phyloP scores from a whole-genome alignment of 202 grass and related monocot species.

The Panicum hallii region DNA sequence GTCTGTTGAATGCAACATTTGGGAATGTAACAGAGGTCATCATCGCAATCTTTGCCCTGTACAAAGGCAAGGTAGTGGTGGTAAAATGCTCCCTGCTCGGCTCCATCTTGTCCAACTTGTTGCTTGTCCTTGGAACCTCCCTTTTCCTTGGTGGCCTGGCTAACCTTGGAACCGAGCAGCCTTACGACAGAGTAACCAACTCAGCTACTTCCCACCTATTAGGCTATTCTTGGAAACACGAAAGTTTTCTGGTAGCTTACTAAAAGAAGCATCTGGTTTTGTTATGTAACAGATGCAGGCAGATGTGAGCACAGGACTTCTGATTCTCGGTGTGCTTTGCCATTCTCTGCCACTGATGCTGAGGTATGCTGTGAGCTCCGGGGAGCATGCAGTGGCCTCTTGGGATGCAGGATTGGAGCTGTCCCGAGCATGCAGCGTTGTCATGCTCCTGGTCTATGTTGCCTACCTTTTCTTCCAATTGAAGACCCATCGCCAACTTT shows the following conservation, averaged over 20 bases:
- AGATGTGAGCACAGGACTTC: slow-evolving; percentile 81
- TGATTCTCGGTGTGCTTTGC: slow-evolving; percentile 76
- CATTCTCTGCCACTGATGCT: slow-evolving; percentile 75
- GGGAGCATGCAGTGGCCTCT: slow-evolving; percentile 6
- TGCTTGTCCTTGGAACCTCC: slow-evolving; percentile 91
- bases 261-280: not conserved
- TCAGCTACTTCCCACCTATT: not conserved
- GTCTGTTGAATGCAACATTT: slow-evolving; percentile 89
- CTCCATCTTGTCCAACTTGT: slow-evolving; percentile 82
- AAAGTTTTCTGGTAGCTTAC: not conserved
- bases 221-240: not conserved
- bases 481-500: slow-evolving; percentile 89
- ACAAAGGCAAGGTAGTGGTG: slow-evolving; percentile 66
- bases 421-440: slow-evolving; percentile 78
- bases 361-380: slow-evolving; percentile 49
- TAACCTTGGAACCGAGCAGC: slow-evolving; percentile 70
- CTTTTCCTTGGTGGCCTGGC: slow-evolving; percentile 78
- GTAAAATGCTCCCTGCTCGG: slow-evolving; percentile 91
- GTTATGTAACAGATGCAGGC: slow-evolving; percentile 57
- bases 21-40: slow-evolving; percentile 89
- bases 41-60: slow-evolving; percentile 79
- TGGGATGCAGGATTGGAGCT: slow-evolving; percentile 49
- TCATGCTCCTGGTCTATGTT: slow-evolving; percentile 88
- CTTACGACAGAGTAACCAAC: slow-evolving; percentile 60
- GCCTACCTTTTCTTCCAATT: slow-evolving; percentile 95